These are phyloP conservation scores for Elsinoe necatrix DNA, from an alignment of 2,329 filamentous ascomycete species.

Conservation along the genomic window DNA sequence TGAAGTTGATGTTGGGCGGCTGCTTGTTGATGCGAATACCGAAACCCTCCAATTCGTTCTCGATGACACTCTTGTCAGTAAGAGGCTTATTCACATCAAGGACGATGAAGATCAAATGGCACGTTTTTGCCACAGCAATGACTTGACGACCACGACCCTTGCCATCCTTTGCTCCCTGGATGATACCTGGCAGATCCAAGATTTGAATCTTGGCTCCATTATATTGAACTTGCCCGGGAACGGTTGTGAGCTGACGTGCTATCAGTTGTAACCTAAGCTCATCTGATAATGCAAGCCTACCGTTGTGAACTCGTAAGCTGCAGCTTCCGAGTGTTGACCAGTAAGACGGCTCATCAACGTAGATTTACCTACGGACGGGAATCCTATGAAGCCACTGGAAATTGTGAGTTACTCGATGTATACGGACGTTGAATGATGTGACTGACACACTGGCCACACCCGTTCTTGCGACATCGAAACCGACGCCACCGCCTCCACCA, in stretches of 20 bases:
- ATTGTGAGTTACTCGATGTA: conserved; percentile 1
- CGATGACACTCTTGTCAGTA: conserved; percentile 93
- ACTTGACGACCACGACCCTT: conserved; percentile 94
- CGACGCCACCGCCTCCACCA: conserved; percentile 75
- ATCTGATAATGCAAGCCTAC: conserved; percentile 19
- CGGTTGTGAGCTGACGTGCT: conserved; percentile 61
- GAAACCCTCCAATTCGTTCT: conserved; percentile 90
- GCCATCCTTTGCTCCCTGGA: conserved; percentile 90
- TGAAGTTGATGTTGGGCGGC: conserved; percentile 97
- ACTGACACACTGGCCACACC: conserved; percentile 82
- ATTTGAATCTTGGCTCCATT: conserved; percentile 97
- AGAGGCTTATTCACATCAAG: conserved; percentile 97
- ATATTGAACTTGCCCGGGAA: conserved; percentile 91
- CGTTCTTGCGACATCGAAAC: conserved; percentile 95
- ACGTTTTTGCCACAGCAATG: conserved; percentile 97
- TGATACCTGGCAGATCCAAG: conserved; percentile 94
- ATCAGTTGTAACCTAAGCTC: conserved; percentile 16
- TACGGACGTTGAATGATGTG: background rate
- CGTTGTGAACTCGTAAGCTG: conserved; percentile 97
- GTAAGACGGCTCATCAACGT: conserved; percentile 93
- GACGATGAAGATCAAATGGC: conserved; percentile 97
- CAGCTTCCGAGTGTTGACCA: conserved; percentile 92
- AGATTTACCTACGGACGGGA: conserved; percentile 96
- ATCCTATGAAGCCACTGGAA: conserved; percentile 75
- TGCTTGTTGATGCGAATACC: conserved; percentile 96